Evolutionary conservation across 768 basidiomycete genomes (phyloP).

Genomic region (Tylopilus rubrobrunneus): DNA sequence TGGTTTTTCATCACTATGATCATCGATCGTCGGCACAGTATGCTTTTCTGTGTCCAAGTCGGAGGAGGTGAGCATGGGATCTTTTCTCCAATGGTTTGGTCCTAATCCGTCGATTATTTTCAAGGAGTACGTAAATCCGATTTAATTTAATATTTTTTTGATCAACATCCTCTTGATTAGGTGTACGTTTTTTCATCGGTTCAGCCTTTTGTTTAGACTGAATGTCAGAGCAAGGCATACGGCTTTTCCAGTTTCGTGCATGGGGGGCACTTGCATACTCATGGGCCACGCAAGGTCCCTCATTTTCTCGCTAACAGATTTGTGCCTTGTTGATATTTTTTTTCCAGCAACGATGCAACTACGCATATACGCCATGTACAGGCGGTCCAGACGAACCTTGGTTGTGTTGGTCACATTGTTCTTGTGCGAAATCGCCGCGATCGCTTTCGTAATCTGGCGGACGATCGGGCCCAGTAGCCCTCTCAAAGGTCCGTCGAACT

Average conservation of each 20-base stretch:
- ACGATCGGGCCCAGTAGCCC: constrained; percentile 24
- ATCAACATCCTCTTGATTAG: constrained; percentile 6
- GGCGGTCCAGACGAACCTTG: constrained; percentile 21
- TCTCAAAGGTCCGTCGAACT: constrained; percentile 16
- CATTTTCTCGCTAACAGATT: not conserved
- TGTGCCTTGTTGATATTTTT: constrained; percentile 3
- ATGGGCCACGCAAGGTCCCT: constrained; percentile 31
- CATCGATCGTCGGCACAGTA: constrained; percentile 8
- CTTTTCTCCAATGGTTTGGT: not conserved
- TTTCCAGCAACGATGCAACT: constrained; percentile 30
- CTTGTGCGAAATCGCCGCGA: constrained; percentile 22
- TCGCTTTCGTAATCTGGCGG: constrained; percentile 24
- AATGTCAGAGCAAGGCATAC: constrained; percentile 17
- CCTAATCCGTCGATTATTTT: not conserved
- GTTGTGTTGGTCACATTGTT: constrained; percentile 16
- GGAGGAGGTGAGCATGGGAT: constrained; percentile 10
- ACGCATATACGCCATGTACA: constrained; percentile 33
- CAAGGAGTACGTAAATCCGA: constrained; percentile 22
- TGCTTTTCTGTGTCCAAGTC: constrained; percentile 19
- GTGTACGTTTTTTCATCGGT: constrained; percentile 13
- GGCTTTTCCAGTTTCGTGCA: constrained; percentile 29
- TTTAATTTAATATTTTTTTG: not conserved
- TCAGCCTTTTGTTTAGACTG: not conserved
- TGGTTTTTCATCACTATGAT: not conserved
- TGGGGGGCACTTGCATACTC: constrained; percentile 31